Evolutionary conservation across 2,329 filamentous ascomycete genomes (phyloP), one percentile per base, ranked within the genome.

Genomic region (Aspergillus hiratsukae): DNA sequence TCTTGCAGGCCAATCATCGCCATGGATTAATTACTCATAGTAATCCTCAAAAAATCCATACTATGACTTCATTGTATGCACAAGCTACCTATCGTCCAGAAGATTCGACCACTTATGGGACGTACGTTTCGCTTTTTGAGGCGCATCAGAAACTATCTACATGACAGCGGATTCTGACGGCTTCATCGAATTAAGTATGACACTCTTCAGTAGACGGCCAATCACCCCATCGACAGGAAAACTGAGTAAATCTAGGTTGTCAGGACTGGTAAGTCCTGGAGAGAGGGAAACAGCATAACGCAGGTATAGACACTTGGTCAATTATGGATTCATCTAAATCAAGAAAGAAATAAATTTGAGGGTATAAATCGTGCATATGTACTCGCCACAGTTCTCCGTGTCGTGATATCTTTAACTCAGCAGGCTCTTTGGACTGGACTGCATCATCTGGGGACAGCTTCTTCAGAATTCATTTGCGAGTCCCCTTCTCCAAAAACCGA

Each of bases 1-100:
- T 19, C 45, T 19, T 25, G 49, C 31, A 41, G n/a, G 23, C 56
- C 56, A 58, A 55, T 58, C 56, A 58, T 14, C 43, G 11, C 23
- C 43, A 27, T 3, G 21, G 41, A 19, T 45, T 23, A 45, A 14
- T 45, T 23, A 10, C 41, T 45, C 41, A 45, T 21, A 45, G 21
- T 23, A 23, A n/a, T n/a, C n/a, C n/a, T n/a, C 43, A 27, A 4
- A 46, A 46, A 23, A 46, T 17, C 41, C 21, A 23, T 7, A 27
- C 19, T 21, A 46, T 46, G 21, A 46, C 43, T 46, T 46, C 43
- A 45, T 45, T 19, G n/a, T 11, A 23, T 45, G n/a, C 21, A 45
- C 19, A 1, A 45, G 41, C 41, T 21, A 45, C 19, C 41, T 21
- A 23, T 14, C n/a, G 6, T 19, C 41, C 8, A 23, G 41, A 45